Conservation (phyloP, 1,139 yeast genomes). For the Taphrina wiesneri region DNA sequence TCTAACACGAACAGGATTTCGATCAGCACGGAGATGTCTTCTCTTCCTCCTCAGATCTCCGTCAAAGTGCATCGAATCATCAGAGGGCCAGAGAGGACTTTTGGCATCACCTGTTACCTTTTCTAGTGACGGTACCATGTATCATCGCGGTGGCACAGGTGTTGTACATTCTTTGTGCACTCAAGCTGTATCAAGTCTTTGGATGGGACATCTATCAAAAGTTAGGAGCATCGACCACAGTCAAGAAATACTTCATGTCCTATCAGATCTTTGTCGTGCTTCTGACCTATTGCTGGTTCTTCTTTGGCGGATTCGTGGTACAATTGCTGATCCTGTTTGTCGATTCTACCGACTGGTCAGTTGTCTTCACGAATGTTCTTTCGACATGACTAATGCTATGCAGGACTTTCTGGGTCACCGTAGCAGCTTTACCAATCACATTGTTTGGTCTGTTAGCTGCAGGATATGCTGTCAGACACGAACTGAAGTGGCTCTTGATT, state of each 20-base stretch:
- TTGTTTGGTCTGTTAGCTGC: conserved; percentile 21
- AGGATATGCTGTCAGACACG: conserved; percentile 25
- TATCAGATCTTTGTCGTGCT: conserved; percentile 46
- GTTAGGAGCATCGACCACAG: conserved; percentile 54
- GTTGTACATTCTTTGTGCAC: conserved; percentile 41
- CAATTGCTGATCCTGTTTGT: conserved; percentile 27
- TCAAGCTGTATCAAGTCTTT: conserved; percentile 49
- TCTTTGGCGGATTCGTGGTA: conserved; percentile 35
- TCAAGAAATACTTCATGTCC: conserved; percentile 44
- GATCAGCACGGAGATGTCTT: conserved; percentile 13
- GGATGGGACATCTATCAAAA: conserved; percentile 56
- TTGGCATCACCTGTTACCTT: conserved; percentile 43
- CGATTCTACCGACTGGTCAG: conserved; percentile 21
- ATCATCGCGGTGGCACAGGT: conserved; percentile 47
- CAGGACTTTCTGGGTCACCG: conserved; percentile 30
- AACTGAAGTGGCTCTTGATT: conserved; percentile 18
- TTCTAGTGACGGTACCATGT: conserved; percentile 52
- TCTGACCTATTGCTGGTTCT: conserved; percentile 40
- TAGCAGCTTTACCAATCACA: conserved; percentile 29
- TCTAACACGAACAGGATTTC: background rate
- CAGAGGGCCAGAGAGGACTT: background rate
- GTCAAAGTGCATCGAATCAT: background rate
- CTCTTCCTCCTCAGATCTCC: background rate
- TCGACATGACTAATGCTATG: background rate
- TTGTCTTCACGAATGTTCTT: background rate